Evolutionary conservation across 352 stramenopile species (phyloP), one percentile per base, ranked within the genome.

Genomic region (Aphanomyces invadans): DNA sequence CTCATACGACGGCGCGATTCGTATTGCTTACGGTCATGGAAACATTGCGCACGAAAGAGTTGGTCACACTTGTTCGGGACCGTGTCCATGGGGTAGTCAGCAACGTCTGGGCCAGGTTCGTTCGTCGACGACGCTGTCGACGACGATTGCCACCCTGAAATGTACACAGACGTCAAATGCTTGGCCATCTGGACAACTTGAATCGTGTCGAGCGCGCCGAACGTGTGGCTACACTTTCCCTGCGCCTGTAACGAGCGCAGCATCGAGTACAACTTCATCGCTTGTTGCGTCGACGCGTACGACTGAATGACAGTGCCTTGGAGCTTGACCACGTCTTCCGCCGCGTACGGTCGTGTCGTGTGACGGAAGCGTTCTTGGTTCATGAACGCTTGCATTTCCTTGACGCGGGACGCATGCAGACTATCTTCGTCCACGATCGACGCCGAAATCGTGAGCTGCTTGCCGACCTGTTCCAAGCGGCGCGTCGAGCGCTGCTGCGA

Each of bases 71-170:
- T 98, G 76, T 97, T 97, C 15, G 95, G 95, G 46, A 99, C 95
- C 36, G 97, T 99, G 84, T 99, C 95, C 84, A 98, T 98, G 4
- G 96, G 95, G 86, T 99, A 99, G 81, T 99, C 95, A 4, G 96
- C 96, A 74, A 99, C 97, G 73, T 99, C 97, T 28, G 97, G 86
- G 45, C 86, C 86, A 3, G 86, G 95, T 74, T 99, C 95, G 78
- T 99, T 99, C 65, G 91, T 98, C 44, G 88, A 97, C 62, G 87
- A 97, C 48, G 90, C 89, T 52, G 90, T 97, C 33, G 85, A 95
- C 59, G 85, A 98, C 74, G 92, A 98, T 74, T 99, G 97, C 96
- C 97, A 99, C 70, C 97, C 97, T 70, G 83, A 97, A 26, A 99
- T 83, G 80, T 99, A 99, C 60, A 99, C 90, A 9, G 80, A 94